These are phyloP conservation scores for Cytidiella melzeri DNA, from an alignment of 768 basidiomycete genomes.

Conservation along the genomic window DNA sequence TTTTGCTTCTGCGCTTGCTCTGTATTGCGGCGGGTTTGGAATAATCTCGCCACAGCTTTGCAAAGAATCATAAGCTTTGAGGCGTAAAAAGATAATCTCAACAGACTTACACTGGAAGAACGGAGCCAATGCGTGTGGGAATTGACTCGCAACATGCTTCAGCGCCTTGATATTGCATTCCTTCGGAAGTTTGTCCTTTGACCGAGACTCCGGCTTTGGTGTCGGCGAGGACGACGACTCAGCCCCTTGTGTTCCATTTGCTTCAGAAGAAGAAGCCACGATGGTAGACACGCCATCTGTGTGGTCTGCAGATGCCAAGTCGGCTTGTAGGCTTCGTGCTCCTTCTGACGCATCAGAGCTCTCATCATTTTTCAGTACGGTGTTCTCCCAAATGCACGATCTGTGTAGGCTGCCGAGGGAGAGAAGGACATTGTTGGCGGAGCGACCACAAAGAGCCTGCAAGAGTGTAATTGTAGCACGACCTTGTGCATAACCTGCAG, in stretches of 20 bases:
- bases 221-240: conserved; percentile 6
- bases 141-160: conserved; percentile 72
- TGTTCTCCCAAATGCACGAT: conserved; percentile 82
- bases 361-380: conserved; percentile 46
- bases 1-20: conserved; percentile 75
- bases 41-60: conserved; percentile 80
- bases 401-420: conserved; percentile 80
- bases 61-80: not conserved
- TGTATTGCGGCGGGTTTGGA: conserved; percentile 73
- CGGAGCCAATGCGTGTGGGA: conserved; percentile 69
- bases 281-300: not conserved
- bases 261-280: conserved; percentile 3
- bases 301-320: not conserved
- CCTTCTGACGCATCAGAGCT: not conserved
- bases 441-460: conserved; percentile 63
- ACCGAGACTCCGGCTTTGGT: conserved; percentile 19
- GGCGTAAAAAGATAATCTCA: not conserved
- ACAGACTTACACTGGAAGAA: conserved; percentile 76
- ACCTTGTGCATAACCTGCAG: conserved; percentile 75
- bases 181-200: conserved; percentile 38
- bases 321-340: not conserved
- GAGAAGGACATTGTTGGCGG: conserved; percentile 54
- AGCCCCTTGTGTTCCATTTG: conserved; percentile 17
- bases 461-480: conserved; percentile 70
- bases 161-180: conserved; percentile 71